Evolutionary conservation across 495 filamentous ascomycete species (phyloP), one percentile per base, ranked within the genome.

Genomic region (Xylaria cubensis): DNA sequence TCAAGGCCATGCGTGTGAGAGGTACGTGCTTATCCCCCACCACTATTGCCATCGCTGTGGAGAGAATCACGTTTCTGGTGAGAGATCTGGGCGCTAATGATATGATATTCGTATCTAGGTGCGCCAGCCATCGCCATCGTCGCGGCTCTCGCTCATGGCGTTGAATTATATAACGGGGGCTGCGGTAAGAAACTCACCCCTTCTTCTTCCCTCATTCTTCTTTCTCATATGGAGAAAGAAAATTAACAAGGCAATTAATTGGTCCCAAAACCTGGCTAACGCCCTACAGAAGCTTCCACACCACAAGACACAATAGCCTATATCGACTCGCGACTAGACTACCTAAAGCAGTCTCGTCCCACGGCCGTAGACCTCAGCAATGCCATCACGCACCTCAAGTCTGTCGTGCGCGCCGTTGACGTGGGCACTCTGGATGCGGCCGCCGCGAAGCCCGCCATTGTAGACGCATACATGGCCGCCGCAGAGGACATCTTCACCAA

Each of bases 101-200:
- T 51, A 70, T n/a, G 4, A 19, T 51, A 19, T 39, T 39, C 34
- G 32, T 59, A 72, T 51, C 44, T 46, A 83, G 86, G 96, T 39
- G 96, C 96, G 15, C 96, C 96, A 24, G 96, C 97, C 51, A 99
- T 99, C 77, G 96, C 97, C 44, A 98, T 99, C 66, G 96, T 99
- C 19, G 96, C 97, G 32, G 94, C 93, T 8, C 88, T 99, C 46
- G 90, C 92, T 7, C 88, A 97, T 42, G 94, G 93, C 7, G 91
- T 96, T 15, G 93, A 94, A 74, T 77, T 94, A 29, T 82, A 88
- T 67, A 83, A 85, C 34, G 86, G 86, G 58, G 80, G 76, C 71
- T 86, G 83, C 76, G 79, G 85, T 85, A 77, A 78, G 83, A 74
- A 29, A 46, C 44, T 46, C 42, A 21, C 15, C 4, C 48, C 19